Conservation (phyloP, 2,329 filamentous ascomycete genomes). For the Fusarium continuum region DNA sequence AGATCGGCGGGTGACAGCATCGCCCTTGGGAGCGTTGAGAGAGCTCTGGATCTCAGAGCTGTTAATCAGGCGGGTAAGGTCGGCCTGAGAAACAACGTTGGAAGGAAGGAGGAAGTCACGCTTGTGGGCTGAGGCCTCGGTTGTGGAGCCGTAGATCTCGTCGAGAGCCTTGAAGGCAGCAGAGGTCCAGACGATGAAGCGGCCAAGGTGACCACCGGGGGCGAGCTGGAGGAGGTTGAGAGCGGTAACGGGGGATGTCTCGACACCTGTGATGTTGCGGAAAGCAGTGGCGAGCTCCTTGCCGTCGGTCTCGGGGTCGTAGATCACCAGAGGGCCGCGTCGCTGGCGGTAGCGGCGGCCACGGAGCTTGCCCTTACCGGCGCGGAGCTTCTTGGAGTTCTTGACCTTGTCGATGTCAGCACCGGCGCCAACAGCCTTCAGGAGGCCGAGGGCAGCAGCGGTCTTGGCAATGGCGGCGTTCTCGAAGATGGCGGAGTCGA, state of each 20-base stretch:
- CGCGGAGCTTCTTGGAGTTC: conserved; percentile 94
- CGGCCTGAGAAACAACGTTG: conserved; percentile 91
- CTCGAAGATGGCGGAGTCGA: conserved; percentile 91
- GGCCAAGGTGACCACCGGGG: conserved; percentile 97
- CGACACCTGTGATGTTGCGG: conserved; percentile 98
- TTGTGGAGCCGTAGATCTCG: conserved; percentile 95
- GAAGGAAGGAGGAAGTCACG: conserved; percentile 98
- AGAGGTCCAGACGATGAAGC: conserved; percentile 99
- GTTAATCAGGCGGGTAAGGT: conserved; percentile 98
- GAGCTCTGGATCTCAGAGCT: conserved; percentile 98
- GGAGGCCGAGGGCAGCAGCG: conserved; percentile 82
- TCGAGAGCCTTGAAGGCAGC: conserved; percentile 96
- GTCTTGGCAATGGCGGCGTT: conserved; percentile 86
- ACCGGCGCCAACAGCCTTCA: conserved; percentile 90
- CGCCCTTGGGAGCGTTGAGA: conserved; percentile 89
- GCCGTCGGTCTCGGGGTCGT: conserved; percentile 94
- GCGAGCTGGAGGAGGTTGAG: conserved; percentile 99
- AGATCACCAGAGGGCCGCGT: conserved; percentile 96
- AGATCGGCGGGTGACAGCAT: conserved; percentile 86
- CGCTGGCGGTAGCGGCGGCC: conserved; percentile 97
- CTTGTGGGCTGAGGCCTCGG: conserved; percentile 89
- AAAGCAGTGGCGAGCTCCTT: conserved; percentile 93
- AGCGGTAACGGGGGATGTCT: conserved; percentile 92
- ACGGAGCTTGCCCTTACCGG: conserved; percentile 98
- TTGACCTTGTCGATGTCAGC: conserved; percentile 95